phyloP scores from a whole-genome alignment of 2,329 filamentous ascomycete genomes.

The Trichophaea hybrida region DNA sequence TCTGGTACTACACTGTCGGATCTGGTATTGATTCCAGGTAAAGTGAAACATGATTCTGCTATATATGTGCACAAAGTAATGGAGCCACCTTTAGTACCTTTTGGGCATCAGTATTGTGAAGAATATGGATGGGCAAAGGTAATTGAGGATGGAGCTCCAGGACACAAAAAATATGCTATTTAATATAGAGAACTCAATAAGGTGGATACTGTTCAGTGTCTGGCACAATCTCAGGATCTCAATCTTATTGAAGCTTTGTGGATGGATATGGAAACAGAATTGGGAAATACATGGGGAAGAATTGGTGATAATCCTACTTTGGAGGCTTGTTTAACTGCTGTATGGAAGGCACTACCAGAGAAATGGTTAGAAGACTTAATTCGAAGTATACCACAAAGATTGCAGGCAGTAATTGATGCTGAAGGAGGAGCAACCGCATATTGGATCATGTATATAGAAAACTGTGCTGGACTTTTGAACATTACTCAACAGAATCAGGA shows the following conservation, averaged over 20 bases:
- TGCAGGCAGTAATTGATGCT: too few relatives aligned
- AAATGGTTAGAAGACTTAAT: too few relatives aligned
- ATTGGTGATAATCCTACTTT: background rate
- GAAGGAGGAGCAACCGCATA: too few relatives aligned
- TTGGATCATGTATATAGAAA: too few relatives aligned
- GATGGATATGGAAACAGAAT: constrained; percentile 7
- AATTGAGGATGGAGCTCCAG: constrained; percentile 6
- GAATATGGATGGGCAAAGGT: constrained; percentile 3
- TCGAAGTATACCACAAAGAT: too few relatives aligned
- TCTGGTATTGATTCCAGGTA: background rate
- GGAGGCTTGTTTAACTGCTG: background rate
- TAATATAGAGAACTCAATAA: constrained; percentile 1
- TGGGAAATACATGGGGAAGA: constrained; percentile 3
- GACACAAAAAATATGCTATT: constrained; percentile 9
- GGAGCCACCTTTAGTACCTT: constrained; percentile 4
- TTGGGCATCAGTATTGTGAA: constrained; percentile 7
- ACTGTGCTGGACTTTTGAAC: too few relatives aligned
- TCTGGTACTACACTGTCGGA: background rate
- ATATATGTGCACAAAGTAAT: constrained; percentile 2
- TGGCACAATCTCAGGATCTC: constrained; percentile 8
- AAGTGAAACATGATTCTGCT: constrained; percentile 6
- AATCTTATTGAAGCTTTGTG: constrained; percentile 10
- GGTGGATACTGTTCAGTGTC: background rate
- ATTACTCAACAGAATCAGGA: too few relatives aligned
- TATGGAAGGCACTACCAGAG: too few relatives aligned